Conservation (phyloP, 371 early-diverging fungal genomes). For the Dichotomocladium elegans region DNA sequence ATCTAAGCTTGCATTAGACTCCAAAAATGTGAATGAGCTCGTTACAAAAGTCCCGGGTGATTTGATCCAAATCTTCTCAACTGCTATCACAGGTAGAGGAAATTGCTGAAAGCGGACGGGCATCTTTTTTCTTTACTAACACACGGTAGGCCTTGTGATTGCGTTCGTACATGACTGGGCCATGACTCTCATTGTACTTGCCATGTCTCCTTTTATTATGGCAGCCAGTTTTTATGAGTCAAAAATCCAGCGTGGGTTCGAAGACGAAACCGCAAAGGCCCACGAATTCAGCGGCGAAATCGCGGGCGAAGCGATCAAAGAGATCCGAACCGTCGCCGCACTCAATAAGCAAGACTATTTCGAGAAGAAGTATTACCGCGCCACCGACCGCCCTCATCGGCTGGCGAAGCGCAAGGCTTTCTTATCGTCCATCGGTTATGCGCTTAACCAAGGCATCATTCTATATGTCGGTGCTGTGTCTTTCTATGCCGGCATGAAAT, state of each 20-base stretch:
- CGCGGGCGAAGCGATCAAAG: too few relatives aligned
- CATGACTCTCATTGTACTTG: conserved; percentile 52
- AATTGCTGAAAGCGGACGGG: too few relatives aligned
- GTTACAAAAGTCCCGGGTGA: conserved; percentile 60
- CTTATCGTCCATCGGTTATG: conserved; percentile 52
- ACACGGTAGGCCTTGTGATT: conserved; percentile 28
- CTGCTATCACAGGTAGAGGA: conserved; percentile 26
- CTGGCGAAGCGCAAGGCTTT: conserved; percentile 52
- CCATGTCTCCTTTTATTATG: conserved; percentile 43
- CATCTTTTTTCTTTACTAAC: too few relatives aligned
- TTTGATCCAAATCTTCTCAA: conserved; percentile 42
- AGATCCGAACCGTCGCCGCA: too few relatives aligned
- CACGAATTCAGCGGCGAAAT: conserved; percentile 67
- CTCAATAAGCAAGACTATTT: conserved; percentile 75
- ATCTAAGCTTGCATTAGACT: conserved; percentile 76
- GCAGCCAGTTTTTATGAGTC: conserved; percentile 36
- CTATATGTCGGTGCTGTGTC: conserved; percentile 57
- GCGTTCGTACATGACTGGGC: conserved; percentile 52
- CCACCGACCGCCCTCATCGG: conserved; percentile 61
- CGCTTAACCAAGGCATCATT: conserved; percentile 57
- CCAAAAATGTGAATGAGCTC: conserved; percentile 54
- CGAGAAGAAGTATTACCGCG: conserved; percentile 45
- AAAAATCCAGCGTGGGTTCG: conserved; percentile 44
- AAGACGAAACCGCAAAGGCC: conserved; percentile 55
- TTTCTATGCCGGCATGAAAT: conserved; percentile 51